These are phyloP conservation scores for Barnettozyma californica DNA, from an alignment of 805 yeast genomes.

Conservation along the genomic window DNA sequence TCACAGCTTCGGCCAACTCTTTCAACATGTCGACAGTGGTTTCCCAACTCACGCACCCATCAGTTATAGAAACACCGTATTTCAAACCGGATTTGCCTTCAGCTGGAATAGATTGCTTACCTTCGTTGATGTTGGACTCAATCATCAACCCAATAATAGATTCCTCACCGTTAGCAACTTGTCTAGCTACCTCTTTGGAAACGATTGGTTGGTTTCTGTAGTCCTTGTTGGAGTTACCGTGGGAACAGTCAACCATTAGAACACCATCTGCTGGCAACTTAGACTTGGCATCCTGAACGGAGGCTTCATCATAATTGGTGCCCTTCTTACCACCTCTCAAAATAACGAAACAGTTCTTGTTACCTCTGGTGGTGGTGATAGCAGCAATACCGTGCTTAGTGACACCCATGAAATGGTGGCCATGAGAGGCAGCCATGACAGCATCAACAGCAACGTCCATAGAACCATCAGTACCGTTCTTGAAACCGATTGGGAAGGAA, in stretches of 20 bases:
- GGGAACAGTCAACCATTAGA: constrained; percentile 96
- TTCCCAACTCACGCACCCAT: constrained; percentile 93
- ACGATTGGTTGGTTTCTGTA: constrained; percentile 94
- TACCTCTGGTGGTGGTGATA: constrained; percentile 93
- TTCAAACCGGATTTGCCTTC: constrained; percentile 74
- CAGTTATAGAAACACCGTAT: constrained; percentile 96
- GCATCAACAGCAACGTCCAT: constrained; percentile 93
- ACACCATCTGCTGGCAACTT: constrained; percentile 46
- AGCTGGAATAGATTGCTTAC: constrained; percentile 81
- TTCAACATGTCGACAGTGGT: constrained; percentile 77
- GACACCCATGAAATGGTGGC: constrained; percentile 96
- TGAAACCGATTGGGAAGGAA: constrained; percentile 98
- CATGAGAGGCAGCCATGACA: constrained; percentile 80
- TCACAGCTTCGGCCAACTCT: constrained; percentile 77
- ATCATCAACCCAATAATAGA: constrained; percentile 90
- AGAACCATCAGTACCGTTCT: constrained; percentile 97
- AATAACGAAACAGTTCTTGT: constrained; percentile 88
- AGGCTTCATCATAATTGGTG: constrained; percentile 81
- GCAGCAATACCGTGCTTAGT: constrained; percentile 97
- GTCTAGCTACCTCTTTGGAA: constrained; percentile 74
- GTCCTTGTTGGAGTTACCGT: constrained; percentile 94
- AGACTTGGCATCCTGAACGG: constrained; percentile 70
- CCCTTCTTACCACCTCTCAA: constrained; percentile 94
- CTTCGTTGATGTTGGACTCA: constrained; percentile 87
- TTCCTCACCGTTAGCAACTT: constrained; percentile 75